A percentile compares a stretch with the other conserved stretches of the same genome.
Conservation (phyloP, 768 basidiomycete genomes). For the Russula emetica region DNA sequence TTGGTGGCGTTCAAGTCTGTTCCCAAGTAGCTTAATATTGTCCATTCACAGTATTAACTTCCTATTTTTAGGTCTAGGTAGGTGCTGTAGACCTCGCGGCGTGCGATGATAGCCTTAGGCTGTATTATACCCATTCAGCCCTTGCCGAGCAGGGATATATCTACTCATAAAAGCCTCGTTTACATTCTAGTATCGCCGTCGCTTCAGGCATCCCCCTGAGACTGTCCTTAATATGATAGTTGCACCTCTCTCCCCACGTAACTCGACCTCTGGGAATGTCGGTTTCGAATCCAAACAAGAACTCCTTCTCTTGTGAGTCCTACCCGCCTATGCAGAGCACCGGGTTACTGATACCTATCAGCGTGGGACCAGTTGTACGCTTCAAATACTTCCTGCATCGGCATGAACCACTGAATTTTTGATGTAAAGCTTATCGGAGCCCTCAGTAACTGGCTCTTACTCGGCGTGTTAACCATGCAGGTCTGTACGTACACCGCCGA, state of each 20-base stretch:
- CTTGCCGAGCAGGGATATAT: not conserved
- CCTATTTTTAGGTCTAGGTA: not conserved
- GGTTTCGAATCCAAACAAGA: not conserved
- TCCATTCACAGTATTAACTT: not conserved
- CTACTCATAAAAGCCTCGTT: not conserved
- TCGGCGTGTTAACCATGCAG: slow-evolving; percentile 14
- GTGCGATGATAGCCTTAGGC: not conserved
- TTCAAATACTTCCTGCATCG: not conserved
- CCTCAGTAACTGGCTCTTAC: slow-evolving; percentile 2
- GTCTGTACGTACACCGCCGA: slow-evolving; percentile 3
- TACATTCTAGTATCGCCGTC: not conserved
- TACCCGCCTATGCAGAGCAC: not conserved
- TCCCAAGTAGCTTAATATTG: not conserved
- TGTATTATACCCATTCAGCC: not conserved
- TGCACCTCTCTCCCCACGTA: not conserved
- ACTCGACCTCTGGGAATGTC: not conserved
- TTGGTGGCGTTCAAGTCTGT: not conserved
- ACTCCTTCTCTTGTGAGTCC: slow-evolving; percentile 3
- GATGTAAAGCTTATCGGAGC: slow-evolving; percentile 8
- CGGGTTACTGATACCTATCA: not conserved
- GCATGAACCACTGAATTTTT: not conserved
- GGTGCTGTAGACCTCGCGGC: not conserved
- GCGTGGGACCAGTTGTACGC: slow-evolving; percentile 12
- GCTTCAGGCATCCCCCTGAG: not conserved
- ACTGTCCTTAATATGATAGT: not conserved